phyloP scores from a whole-genome alignment of 768 basidiomycete species.

The Suillus subaureus region DNA sequence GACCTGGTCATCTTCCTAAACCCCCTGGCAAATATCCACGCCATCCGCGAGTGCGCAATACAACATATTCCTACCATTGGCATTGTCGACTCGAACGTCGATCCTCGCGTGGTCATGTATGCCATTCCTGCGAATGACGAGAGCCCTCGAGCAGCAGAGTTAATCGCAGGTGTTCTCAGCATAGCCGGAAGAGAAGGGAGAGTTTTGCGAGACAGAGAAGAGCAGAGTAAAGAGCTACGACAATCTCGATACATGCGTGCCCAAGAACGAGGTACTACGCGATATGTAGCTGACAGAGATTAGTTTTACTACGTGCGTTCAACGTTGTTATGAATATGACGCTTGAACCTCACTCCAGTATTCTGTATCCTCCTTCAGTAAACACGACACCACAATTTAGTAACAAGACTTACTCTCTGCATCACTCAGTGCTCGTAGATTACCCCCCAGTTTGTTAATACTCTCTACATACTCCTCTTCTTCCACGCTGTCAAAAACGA shows the following conservation, averaged over 20 bases:
- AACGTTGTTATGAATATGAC: slow-evolving; percentile 32
- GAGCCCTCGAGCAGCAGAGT: slow-evolving; percentile 84
- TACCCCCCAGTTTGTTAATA: slow-evolving; percentile 90
- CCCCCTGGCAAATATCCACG: slow-evolving; percentile 80
- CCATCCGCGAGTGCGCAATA: slow-evolving; percentile 89
- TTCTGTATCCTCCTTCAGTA: slow-evolving; percentile 43
- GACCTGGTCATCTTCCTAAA: slow-evolving; percentile 93
- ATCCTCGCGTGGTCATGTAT: slow-evolving; percentile 96
- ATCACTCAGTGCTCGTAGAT: slow-evolving; percentile 79
- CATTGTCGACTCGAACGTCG: slow-evolving; percentile 92
- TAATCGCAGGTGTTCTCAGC: slow-evolving; percentile 87
- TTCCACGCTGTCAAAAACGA: slow-evolving; percentile 96
- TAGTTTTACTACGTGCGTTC: slow-evolving; percentile 10
- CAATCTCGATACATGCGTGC: slow-evolving; percentile 5
- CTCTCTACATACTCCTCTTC: slow-evolving; percentile 98
- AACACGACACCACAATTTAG: slow-evolving; percentile 7
- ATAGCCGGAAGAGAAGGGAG: slow-evolving; percentile 83
- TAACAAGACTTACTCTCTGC: slow-evolving; percentile 75
- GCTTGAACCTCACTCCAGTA: slow-evolving; percentile 73
- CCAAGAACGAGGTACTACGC: slow-evolving; percentile 7
- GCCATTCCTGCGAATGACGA: slow-evolving; percentile 99
- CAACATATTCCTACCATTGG: slow-evolving; percentile 93
- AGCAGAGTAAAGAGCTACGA: slow-evolving; percentile 20
- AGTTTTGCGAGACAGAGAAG: slow-evolving; percentile 42
- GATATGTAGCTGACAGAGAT: background rate